Conservation (phyloP, 1,284 basidiomycete species). For the Mycena sp. region DNA sequence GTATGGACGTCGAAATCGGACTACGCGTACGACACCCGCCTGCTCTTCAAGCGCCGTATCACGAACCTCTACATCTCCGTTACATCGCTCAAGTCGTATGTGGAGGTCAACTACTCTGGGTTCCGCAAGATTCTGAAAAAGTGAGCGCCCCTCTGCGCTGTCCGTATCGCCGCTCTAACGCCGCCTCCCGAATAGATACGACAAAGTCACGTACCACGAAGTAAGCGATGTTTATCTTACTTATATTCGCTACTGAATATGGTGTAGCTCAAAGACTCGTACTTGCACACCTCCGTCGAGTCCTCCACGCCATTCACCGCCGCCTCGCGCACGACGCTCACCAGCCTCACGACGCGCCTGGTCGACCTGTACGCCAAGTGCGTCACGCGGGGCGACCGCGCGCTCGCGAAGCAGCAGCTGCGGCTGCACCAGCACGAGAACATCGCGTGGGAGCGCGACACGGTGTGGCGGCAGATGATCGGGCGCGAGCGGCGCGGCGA, state of each 20-base stretch:
- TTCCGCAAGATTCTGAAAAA: conserved; percentile 98
- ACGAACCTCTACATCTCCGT: conserved; percentile 87
- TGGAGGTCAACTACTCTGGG: conserved; percentile 93
- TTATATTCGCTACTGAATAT: conserved; percentile 12
- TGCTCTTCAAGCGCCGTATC: conserved; percentile 93
- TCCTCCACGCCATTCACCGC: conserved; percentile 74
- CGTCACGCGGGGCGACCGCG: conserved; percentile 80
- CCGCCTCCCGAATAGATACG: conserved; percentile 67
- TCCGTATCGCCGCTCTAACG: conserved; percentile 8
- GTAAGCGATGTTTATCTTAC: conserved; percentile 42
- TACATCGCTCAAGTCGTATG: conserved; percentile 91
- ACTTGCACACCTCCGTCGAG: conserved; percentile 84
- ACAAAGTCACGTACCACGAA: conserved; percentile 91
- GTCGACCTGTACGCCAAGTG: conserved; percentile 88
- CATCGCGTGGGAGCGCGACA: conserved; percentile 94
- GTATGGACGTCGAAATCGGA: conserved; percentile 88
- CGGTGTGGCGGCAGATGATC: conserved; percentile 99
- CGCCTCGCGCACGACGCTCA: conserved; percentile 71
- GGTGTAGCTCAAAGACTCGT: conserved; percentile 79
- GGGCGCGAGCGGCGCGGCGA: conserved; percentile 83
- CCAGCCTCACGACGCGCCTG: conserved; percentile 68
- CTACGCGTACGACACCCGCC: conserved; percentile 89
- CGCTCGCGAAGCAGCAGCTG: conserved; percentile 83
- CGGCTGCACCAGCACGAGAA: conserved; percentile 92
- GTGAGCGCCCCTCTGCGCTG: conserved; percentile 52